Base-by-base conservation (phyloP, 2,329 filamentous ascomycete genomes). In the Nigrograna mackinnonii region DNA sequence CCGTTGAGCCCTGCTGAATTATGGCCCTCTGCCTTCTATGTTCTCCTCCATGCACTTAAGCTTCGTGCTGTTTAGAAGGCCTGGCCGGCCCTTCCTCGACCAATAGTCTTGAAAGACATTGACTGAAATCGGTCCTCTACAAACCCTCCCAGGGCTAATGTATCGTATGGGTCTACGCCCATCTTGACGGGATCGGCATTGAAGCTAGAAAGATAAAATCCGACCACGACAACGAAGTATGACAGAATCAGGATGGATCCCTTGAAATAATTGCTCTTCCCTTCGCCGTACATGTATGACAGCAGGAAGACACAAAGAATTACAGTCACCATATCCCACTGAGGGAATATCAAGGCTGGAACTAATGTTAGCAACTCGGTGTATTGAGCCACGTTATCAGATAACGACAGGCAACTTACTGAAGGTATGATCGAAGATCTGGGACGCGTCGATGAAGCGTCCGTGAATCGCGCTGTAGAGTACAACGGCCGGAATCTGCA, bases 221-320 rank as follows among this genome's bases (percentile, higher is more conserved):
- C 94, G 33, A 89, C 82, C 20, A 96, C 76, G 36, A 99, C 90
- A 20, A 97, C 94, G 18, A 97, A 71, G 67, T 99, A 99, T 22
- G 89, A 94, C 37, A 99, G 76, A 50, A 97, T 84, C 39, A 99
- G 78, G 56, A 97, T 96, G 52, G 89, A 95, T 38, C 94, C 94
- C 75, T 99, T 99, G 83, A 99, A 99, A 71, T 99, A 99, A 71
- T 99, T 99, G 76, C 91, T 97, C 82, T 99, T 99, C 30, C 94
- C 94, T 72, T 99, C 94, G 38, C 92, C 89, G 58, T 97, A 95
- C 77, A 99, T 92, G 76, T 97, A 96, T 60, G 91, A 96, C 53
- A 99, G 83, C 43, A 99, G 75, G 74, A 99, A 96, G 14, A 99
- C 91, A 60, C 92, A 96, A 13, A 99, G 74, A 46, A 97, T 96